A percentile compares a stretch with the other conserved stretches of the same genome.
These are phyloP conservation scores for Carex cristatella DNA, from an alignment of 176 grass and related monocot genomes.

Conservation along the genomic window DNA sequence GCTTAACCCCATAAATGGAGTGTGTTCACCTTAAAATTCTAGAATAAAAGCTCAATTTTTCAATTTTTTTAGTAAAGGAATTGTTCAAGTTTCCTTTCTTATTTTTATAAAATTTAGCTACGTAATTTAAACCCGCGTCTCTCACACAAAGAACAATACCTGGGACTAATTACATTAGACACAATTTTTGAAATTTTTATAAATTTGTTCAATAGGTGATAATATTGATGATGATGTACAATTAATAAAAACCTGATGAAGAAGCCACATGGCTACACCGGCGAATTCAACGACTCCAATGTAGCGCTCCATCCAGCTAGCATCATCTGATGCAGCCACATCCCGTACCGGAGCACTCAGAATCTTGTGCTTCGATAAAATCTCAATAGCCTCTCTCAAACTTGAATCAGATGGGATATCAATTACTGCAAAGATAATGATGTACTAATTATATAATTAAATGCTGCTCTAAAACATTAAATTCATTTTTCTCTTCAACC, in stretches of 20 bases:
- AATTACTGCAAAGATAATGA: constrained; percentile 53
- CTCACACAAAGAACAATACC: neutral
- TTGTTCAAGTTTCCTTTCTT: neutral
- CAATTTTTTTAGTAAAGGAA: neutral
- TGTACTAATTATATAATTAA: neutral
- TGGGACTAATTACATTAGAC: neutral
- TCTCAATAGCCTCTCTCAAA: constrained; percentile 65
- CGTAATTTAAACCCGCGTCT: neutral
- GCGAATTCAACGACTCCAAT: constrained; percentile 88
- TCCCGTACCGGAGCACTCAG: constrained; percentile 82
- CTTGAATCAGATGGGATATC: constrained; percentile 76
- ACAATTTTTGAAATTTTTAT: neutral
- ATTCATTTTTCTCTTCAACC: neutral
- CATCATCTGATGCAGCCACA: constrained; percentile 73
- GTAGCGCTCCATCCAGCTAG: constrained; percentile 96
- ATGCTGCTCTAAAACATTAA: neutral
- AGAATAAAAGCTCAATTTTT: neutral
- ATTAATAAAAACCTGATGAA: constrained; percentile 66
- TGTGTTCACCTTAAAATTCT: neutral
- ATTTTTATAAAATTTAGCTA: neutral
- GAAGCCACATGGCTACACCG: constrained; percentile 83
- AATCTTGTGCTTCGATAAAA: constrained; percentile 88
- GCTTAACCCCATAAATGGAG: neutral
- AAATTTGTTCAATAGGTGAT: neutral
- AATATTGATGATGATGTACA: neutral